phyloP scores from a whole-genome alignment of 73 alveolate species.

The Tetrahymena malaccensis region DNA sequence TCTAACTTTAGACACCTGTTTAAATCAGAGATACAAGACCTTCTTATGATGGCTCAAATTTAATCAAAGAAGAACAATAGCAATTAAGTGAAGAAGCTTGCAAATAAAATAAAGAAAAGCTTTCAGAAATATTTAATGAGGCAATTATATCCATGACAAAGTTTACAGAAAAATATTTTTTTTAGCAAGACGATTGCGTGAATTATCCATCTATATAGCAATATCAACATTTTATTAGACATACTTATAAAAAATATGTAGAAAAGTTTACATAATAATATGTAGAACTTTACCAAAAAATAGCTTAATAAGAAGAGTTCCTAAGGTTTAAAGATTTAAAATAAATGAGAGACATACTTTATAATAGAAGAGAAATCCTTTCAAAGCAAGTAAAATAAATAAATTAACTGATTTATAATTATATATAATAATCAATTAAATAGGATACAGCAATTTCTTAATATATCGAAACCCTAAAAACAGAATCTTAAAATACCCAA shows the following conservation, averaged over 20 bases:
- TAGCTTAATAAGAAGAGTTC: not conserved
- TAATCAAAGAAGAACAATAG: not conserved
- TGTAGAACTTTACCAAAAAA: not conserved
- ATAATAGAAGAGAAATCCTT: not conserved
- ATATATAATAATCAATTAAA: not conserved
- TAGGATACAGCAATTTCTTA: not conserved
- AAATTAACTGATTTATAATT: not conserved
- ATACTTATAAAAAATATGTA: not conserved
- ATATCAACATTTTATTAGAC: not conserved
- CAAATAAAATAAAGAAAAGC: not conserved
- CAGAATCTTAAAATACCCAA: not conserved
- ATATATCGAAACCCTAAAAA: not conserved
- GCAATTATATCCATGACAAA: not conserved
- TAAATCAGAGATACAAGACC: not conserved
- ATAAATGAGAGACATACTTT: not conserved
- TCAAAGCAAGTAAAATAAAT: not conserved
- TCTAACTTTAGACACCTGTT: not conserved
- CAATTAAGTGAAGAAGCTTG: not conserved
- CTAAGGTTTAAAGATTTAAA: not conserved
- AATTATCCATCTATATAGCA: not conserved
- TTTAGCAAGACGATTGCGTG: not conserved
- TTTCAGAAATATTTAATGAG: not conserved
- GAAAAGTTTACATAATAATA: not conserved
- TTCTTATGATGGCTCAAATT: not conserved
- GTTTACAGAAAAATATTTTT: not conserved